These are phyloP conservation scores for Penicillium sp. DNA, from an alignment of 2,329 filamentous ascomycete species.

Conservation along the genomic window DNA sequence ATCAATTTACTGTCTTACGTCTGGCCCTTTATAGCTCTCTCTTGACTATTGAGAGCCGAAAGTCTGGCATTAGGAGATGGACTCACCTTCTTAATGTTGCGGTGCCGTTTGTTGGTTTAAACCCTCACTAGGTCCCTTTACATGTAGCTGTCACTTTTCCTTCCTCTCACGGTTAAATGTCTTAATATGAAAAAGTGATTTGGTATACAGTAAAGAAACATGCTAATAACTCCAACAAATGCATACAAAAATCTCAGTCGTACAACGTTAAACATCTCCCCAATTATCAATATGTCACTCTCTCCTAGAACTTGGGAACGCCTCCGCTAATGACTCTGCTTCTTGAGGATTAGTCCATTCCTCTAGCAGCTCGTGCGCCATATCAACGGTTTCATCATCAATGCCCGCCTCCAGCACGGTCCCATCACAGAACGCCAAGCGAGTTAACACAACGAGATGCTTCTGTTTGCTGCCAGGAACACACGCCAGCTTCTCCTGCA, in stretches of 20 bases:
- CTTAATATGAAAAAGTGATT: background rate
- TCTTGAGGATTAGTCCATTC: slow-evolving; percentile 77
- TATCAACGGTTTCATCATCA: slow-evolving; percentile 72
- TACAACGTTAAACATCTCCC: slow-evolving; percentile 5
- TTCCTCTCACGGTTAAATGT: too few relatives aligned
- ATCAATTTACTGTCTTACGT: background rate
- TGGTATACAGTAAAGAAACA: background rate
- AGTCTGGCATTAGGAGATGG: background rate
- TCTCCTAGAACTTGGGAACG: slow-evolving; percentile 41
- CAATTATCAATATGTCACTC: slow-evolving; percentile 23
- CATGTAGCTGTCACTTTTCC: too few relatives aligned
- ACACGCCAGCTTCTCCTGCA: slow-evolving; percentile 68
- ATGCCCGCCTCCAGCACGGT: slow-evolving; percentile 73
- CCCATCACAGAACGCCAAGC: slow-evolving; percentile 83
- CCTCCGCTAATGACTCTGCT: slow-evolving; percentile 58
- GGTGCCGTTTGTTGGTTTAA: background rate
- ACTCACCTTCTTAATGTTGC: background rate
- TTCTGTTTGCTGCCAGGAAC: slow-evolving; percentile 74
- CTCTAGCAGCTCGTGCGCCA: slow-evolving; percentile 79
- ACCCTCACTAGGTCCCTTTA: too few relatives aligned
- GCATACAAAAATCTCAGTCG: slow-evolving; percentile 12
- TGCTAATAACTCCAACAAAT: slow-evolving; percentile 4
- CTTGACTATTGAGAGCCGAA: background rate
- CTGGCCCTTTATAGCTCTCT: background rate
- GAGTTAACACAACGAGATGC: slow-evolving; percentile 74